These are phyloP conservation scores for Trematosphaeria pertusa DNA, from an alignment of 2,329 filamentous ascomycete species.

Conservation along the genomic window DNA sequence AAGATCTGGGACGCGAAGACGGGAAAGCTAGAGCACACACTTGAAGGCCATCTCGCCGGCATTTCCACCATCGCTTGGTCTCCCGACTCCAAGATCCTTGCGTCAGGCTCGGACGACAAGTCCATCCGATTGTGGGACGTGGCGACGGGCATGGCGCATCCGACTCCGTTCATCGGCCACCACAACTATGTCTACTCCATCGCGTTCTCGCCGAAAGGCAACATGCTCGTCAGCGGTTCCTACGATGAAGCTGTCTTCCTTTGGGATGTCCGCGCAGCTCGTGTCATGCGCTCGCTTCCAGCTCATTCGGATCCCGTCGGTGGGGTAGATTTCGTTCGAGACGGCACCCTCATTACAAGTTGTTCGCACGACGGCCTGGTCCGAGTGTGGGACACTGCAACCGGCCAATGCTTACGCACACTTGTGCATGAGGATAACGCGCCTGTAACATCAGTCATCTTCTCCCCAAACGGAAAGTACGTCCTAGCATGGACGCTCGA, in stretches of 20 bases:
- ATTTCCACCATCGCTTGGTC: constrained; percentile 94
- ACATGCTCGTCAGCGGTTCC: constrained; percentile 92
- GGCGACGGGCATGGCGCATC: constrained; percentile 64
- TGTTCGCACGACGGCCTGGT: constrained; percentile 81
- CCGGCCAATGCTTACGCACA: constrained; percentile 92
- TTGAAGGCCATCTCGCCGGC: constrained; percentile 92
- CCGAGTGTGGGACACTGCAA: constrained; percentile 94
- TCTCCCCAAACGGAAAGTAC: constrained; percentile 92
- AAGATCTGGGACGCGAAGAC: constrained; percentile 88
- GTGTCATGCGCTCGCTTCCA: constrained; percentile 87
- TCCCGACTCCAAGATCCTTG: constrained; percentile 84
- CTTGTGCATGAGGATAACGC: constrained; percentile 97
- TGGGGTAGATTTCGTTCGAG: constrained; percentile 89
- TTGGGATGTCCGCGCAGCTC: constrained; percentile 91
- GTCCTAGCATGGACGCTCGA: constrained; percentile 93
- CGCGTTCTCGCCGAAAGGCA: constrained; percentile 96
- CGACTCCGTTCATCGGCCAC: constrained; percentile 76
- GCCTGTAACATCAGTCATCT: constrained; percentile 85
- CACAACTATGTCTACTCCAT: constrained; percentile 96
- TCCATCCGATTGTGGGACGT: constrained; percentile 91
- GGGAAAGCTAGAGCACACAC: constrained; percentile 81
- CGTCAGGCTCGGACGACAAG: constrained; percentile 95
- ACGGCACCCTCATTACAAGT: constrained; percentile 90
- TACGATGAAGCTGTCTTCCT: constrained; percentile 98
- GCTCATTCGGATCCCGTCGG: constrained; percentile 95